Evolutionary conservation across 108 stramenopile genomes (phyloP).

Genomic region (Cyclotella cryptica): DNA sequence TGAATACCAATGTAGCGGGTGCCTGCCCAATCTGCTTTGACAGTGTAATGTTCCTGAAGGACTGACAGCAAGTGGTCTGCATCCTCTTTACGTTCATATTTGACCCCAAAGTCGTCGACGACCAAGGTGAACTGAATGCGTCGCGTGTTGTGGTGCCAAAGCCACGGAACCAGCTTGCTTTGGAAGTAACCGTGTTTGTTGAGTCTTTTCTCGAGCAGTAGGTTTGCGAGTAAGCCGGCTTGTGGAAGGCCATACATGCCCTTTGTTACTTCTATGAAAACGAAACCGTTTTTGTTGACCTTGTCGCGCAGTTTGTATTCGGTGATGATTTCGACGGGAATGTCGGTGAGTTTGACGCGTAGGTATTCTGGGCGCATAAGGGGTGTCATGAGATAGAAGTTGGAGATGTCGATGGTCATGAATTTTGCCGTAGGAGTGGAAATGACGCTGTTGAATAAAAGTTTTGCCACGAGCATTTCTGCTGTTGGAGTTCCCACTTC

Average conservation of each 20-base stretch:
- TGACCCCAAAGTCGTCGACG: neutral
- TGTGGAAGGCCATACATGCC: constrained; percentile 6
- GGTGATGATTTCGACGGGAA: constrained; percentile 46
- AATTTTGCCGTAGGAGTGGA: constrained; percentile 14
- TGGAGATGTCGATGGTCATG: constrained; percentile 39
- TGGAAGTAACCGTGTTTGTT: neutral
- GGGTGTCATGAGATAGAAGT: constrained; percentile 51
- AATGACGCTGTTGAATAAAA: constrained; percentile 37
- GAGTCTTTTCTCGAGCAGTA: neutral
- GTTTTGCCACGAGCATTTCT: constrained; percentile 28
- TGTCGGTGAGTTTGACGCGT: neutral
- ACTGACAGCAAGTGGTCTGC: neutral
- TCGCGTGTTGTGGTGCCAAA: neutral
- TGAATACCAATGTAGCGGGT: neutral
- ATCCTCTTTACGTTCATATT: neutral
- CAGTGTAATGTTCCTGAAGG: neutral
- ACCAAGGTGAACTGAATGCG: neutral
- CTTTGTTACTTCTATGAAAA: constrained; percentile 35
- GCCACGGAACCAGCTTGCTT: neutral
- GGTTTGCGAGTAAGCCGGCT: neutral
- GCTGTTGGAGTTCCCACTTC: constrained; percentile 28
- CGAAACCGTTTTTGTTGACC: constrained; percentile 29
- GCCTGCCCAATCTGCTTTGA: neutral
- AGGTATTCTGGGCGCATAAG: constrained; percentile 36
- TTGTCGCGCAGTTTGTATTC: constrained; percentile 30